Conservation (phyloP, 805 yeast genomes). For the Yarrowia keelungensis region DNA sequence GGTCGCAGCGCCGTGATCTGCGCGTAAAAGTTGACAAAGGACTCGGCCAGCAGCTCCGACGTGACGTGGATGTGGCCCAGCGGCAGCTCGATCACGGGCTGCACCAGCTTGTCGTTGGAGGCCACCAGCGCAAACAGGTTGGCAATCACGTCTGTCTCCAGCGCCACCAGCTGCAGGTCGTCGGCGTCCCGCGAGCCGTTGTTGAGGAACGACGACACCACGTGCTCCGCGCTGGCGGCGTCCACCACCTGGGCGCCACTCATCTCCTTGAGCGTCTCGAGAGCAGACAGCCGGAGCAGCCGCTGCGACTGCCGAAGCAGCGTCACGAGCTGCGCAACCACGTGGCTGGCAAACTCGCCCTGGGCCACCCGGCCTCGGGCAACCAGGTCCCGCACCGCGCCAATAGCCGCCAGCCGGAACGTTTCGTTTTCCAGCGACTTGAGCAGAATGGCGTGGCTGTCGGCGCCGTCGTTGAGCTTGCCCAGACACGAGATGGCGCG, state of each 20-base stretch:
- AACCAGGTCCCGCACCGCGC: constrained; percentile 45
- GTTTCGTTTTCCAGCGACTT: constrained; percentile 50
- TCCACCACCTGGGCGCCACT: constrained; percentile 7
- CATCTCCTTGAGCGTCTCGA: constrained; percentile 42
- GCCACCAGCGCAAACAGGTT: constrained; percentile 12
- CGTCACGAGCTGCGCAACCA: constrained; percentile 41
- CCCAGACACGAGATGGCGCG: constrained; percentile 51
- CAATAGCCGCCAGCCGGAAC: constrained; percentile 49
- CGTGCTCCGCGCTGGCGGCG: constrained; percentile 31
- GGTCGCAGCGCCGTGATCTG: constrained; percentile 13
- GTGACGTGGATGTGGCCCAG: constrained; percentile 23
- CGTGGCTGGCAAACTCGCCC: constrained; percentile 43
- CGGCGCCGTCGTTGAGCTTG: constrained; percentile 40
- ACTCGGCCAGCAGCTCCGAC: constrained; percentile 24
- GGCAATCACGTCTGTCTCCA: constrained; percentile 22
- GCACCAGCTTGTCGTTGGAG: constrained; percentile 6
- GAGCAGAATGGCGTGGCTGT: constrained; percentile 10
- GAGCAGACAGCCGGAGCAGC: constrained; percentile 44
- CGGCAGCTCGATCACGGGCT: constrained; percentile 5
- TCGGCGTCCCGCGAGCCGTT: constrained; percentile 11
- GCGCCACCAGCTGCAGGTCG: constrained; percentile 29
- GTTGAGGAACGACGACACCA: constrained; percentile 9
- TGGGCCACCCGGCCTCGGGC: constrained; percentile 41
- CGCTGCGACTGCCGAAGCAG: constrained; percentile 44
- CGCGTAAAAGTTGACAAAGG: constrained; percentile 30